Evolutionary conservation across 352 stramenopile species (phyloP).

Genomic region (Globisporangium camurandrum): DNA sequence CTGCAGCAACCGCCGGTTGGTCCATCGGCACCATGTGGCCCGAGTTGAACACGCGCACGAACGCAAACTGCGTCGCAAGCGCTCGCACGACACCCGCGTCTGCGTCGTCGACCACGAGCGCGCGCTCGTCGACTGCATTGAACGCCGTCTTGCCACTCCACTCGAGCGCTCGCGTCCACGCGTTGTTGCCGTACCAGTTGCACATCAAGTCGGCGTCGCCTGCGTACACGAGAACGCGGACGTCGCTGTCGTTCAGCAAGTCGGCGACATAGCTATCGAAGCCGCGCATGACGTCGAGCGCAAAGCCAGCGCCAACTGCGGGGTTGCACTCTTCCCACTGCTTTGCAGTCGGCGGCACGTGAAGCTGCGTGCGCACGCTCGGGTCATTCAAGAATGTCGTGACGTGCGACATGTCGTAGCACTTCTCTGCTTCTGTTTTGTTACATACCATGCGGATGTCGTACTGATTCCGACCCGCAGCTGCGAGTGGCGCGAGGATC

Average conservation of each 20-base stretch:
- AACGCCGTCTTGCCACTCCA: conserved; percentile 90
- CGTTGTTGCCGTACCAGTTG: conserved; percentile 96
- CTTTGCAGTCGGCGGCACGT: no score
- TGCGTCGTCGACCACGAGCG: conserved; percentile 14
- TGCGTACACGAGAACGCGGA: conserved; percentile 90
- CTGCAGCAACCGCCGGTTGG: conserved; percentile 84
- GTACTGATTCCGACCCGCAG: no score
- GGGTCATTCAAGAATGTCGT: no score
- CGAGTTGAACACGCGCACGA: conserved; percentile 91
- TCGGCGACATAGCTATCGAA: conserved; percentile 63
- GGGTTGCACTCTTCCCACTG: no score
- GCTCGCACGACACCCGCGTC: conserved; percentile 37
- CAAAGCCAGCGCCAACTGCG: no score
- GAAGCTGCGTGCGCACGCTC: no score
- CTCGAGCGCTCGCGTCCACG: conserved; percentile 89
- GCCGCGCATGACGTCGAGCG: no score
- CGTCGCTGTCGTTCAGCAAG: conserved; percentile 62
- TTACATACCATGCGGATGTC: no score
- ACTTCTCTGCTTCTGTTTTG: no score
- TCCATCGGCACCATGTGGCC: conserved; percentile 94
- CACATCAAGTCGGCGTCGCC: conserved; percentile 95
- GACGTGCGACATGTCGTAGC: no score
- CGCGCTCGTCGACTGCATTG: conserved; percentile 35
- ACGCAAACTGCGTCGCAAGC: conserved; percentile 79
- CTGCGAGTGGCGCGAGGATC: no score